Evolutionary conservation across 2,329 filamentous ascomycete species (phyloP).

Genomic region (Macroventuria anomochaeta): DNA sequence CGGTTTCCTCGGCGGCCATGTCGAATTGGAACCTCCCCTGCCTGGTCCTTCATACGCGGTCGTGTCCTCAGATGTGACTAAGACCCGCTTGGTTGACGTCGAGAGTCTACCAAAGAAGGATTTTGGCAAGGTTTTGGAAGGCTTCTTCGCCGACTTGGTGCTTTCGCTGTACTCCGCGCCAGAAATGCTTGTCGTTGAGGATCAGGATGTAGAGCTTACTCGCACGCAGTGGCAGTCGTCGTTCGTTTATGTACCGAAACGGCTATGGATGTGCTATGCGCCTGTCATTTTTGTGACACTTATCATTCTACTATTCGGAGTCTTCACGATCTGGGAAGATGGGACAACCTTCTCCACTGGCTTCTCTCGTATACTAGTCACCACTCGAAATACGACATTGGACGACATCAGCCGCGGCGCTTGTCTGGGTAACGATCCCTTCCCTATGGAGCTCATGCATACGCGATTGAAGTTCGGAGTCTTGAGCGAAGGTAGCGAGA

Average conservation of each 20-base stretch:
- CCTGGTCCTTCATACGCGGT: constrained; percentile 38
- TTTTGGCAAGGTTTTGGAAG: constrained; percentile 32
- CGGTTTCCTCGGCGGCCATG: constrained; percentile 38
- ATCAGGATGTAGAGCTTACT: constrained; percentile 24
- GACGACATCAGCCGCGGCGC: constrained; percentile 50
- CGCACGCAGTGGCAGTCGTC: constrained; percentile 36
- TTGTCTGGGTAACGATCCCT: constrained; percentile 50
- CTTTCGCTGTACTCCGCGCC: constrained; percentile 46
- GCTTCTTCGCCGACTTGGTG: constrained; percentile 44
- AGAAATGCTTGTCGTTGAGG: constrained; percentile 35
- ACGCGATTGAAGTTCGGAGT: constrained; percentile 49
- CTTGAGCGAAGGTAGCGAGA: constrained; percentile 36
- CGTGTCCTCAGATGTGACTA: constrained; percentile 46
- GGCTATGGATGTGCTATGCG: constrained; percentile 45
- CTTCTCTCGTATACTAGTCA: constrained; percentile 46
- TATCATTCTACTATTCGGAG: constrained; percentile 37
- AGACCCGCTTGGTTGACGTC: constrained; percentile 53
- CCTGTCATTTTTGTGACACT: constrained; percentile 42
- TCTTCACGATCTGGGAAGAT: constrained; percentile 42
- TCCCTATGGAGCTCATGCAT: constrained; percentile 47
- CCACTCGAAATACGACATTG: constrained; percentile 44
- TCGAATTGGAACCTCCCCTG: constrained; percentile 37
- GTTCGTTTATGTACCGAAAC: constrained; percentile 39
- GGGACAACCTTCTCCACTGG: constrained; percentile 45
- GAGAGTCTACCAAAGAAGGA: constrained; percentile 34